phyloP scores from a whole-genome alignment of 352 stramenopile species.

The Phytophthora macrochlamydospora region DNA sequence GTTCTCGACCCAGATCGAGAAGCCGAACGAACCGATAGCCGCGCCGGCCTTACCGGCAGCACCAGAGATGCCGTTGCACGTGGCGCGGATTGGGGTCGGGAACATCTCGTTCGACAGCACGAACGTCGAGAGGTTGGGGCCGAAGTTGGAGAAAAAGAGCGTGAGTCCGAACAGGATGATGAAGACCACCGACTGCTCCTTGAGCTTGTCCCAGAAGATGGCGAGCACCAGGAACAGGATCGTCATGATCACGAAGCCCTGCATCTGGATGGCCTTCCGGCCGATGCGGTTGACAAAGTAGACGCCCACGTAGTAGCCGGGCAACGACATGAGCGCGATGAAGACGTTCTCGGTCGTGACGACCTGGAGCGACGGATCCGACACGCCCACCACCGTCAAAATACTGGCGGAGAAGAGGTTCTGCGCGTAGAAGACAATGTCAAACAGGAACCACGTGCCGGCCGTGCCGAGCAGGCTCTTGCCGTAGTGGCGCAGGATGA shows the following conservation, averaged over 20 bases:
- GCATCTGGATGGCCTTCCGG: constrained; percentile 59
- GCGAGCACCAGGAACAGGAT: constrained; percentile 52
- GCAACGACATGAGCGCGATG: constrained; percentile 57
- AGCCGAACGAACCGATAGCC: constrained; percentile 52
- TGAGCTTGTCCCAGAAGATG: constrained; percentile 51
- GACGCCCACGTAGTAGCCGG: constrained; percentile 71
- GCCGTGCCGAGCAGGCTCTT: constrained; percentile 50
- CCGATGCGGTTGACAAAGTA: constrained; percentile 62
- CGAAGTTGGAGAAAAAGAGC: constrained; percentile 81
- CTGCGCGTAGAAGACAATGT: constrained; percentile 73
- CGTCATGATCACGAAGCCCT: constrained; percentile 60
- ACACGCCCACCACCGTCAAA: constrained; percentile 46
- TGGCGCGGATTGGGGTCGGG: constrained; percentile 72
- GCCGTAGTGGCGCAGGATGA: constrained; percentile 45
- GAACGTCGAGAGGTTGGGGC: constrained; percentile 81
- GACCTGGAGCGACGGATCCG: constrained; percentile 35
- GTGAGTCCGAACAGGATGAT: constrained; percentile 63
- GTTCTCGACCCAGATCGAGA: constrained; percentile 50
- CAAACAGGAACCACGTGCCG: constrained; percentile 75
- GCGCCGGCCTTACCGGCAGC: constrained; percentile 81
- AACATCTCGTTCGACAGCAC: constrained; percentile 84
- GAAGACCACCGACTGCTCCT: constrained; percentile 48
- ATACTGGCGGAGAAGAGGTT: constrained; percentile 66
- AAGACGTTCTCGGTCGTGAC: constrained; percentile 55
- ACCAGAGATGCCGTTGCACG: constrained; percentile 86